Base-by-base conservation (phyloP, 306 rosid genomes). In the Fragaria nilgerrensis region DNA sequence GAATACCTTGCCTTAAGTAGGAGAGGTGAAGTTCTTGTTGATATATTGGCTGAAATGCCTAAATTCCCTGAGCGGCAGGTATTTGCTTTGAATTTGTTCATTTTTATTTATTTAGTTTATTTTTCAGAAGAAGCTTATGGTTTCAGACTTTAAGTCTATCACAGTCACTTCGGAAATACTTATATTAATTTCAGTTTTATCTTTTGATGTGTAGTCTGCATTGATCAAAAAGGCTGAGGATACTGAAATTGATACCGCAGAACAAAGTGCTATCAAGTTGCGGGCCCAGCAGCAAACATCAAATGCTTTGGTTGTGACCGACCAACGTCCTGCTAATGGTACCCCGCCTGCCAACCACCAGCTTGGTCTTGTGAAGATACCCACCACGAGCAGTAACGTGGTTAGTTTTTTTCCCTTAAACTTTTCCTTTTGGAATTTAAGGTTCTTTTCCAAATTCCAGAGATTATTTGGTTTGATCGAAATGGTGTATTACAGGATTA, bases 11-110 rank as follows among this genome's bases (percentile, higher is more conserved):
- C 96, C 59, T 81, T 96, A 82, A 96, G 99, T 84, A 87, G 93
- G 85, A 96, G 92, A 90, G 98, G 99, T 77, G 97, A 77, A 81
- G 87, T 89, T 78, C 81, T 96, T 43, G 86, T 86, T 89, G 93
- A 96, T 83, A 88, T 96, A 78, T 84, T 96, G 88, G 96, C 99
- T 39, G 99, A 96, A 82, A 96, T 96, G 98, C 99, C 99, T 56
- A 96, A 96, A 86, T 96, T 96, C 84, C 99, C 98, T 17, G 98
- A 96, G 87, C 88, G 99, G 65, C 98, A 92, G 97, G 98, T 95
- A 83, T 83, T 70, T 79, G 65, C 75, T 77, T 79, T 78, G 59
- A 23, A 65, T 17, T 75, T 61, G 9, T 61, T 61, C 3, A 7
- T 59, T 23, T 25, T 10, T 59, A 59, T 53, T 53, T 53, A 17